Percentiles rank a stretch among this genome's conserved stretches.
phyloP scores from a whole-genome alignment of 768 basidiomycete genomes.

The Pulveroboletus sp. region DNA sequence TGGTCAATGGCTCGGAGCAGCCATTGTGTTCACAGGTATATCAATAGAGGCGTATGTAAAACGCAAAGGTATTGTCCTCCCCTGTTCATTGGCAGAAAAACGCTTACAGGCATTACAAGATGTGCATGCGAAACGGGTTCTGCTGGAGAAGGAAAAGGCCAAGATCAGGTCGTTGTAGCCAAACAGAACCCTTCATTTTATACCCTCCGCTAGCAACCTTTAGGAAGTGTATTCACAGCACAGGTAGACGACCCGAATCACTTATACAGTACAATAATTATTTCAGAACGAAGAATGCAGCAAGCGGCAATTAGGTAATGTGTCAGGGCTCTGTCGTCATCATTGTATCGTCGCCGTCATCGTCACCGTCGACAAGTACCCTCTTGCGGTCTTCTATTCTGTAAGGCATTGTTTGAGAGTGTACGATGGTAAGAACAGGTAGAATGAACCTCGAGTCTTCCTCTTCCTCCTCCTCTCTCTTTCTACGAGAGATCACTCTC shows the following conservation, averaged over 20 bases:
- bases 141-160: slow-evolving; percentile 81
- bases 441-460: slow-evolving; percentile 42
- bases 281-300: slow-evolving; percentile 1
- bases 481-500: slow-evolving; percentile 51
- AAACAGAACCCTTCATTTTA: slow-evolving; percentile 1
- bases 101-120: slow-evolving; percentile 42
- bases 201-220: slow-evolving; percentile 13
- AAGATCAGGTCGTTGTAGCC: slow-evolving; percentile 71
- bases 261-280: slow-evolving; percentile 28
- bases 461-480: slow-evolving; percentile 72
- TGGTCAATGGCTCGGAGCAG: slow-evolving; percentile 94
- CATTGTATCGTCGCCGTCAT: slow-evolving; percentile 34
- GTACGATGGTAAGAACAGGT: neutral
- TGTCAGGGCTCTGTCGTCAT: slow-evolving; percentile 30
- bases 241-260: slow-evolving; percentile 12
- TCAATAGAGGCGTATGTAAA: slow-evolving; percentile 91
- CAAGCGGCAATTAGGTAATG: neutral
- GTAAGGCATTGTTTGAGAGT: neutral
- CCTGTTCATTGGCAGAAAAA: neutral
- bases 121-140: slow-evolving; percentile 73
- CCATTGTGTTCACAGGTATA: slow-evolving; percentile 91
- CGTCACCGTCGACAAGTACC: slow-evolving; percentile 31
- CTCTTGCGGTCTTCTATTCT: slow-evolving; percentile 46
- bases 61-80: slow-evolving; percentile 58
- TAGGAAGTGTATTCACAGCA: slow-evolving; percentile 15